These are phyloP conservation scores for Dryas alaskensis DNA, from an alignment of 306 rosid genomes.

Conservation along the genomic window DNA sequence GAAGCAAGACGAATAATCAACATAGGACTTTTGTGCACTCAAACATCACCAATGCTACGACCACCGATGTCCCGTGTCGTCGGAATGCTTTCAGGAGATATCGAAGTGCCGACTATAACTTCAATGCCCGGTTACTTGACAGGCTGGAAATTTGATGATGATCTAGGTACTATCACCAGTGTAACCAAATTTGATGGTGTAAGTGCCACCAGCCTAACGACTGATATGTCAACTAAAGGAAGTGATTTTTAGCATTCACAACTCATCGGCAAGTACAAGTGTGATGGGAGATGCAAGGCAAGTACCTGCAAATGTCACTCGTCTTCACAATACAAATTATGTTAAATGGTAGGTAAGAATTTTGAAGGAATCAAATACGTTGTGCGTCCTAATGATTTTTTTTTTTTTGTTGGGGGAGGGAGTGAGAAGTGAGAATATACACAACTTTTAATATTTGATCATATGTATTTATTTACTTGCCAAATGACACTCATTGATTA, in stretches of 20 bases:
- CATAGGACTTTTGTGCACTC: too few relatives aligned
- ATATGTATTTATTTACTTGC: neutral
- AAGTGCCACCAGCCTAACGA: conserved; percentile 18
- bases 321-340: neutral
- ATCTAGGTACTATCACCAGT: too few relatives aligned
- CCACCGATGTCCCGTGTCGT: conserved; percentile 25
- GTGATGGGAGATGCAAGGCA: too few relatives aligned
- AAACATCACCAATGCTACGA: too few relatives aligned
- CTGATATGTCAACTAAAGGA: conserved; percentile 1
- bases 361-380: neutral
- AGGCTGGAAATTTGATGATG: conserved; percentile 59
- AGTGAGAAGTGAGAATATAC: too few relatives aligned
- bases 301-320: conserved; percentile 21
- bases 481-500: too few relatives aligned
- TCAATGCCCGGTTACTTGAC: conserved; percentile 61
- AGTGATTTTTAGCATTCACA: too few relatives aligned
- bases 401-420: too few relatives aligned
- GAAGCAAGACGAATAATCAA: too few relatives aligned
- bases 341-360: neutral
- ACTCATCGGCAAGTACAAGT: too few relatives aligned
- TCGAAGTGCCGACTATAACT: conserved; percentile 48
- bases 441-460: too few relatives aligned
- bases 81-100: conserved; percentile 61
- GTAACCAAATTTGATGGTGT: neutral
- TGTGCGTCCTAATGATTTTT: neutral